phyloP scores from a whole-genome alignment of 106 monocot species.

The Acorus gramineus region DNA sequence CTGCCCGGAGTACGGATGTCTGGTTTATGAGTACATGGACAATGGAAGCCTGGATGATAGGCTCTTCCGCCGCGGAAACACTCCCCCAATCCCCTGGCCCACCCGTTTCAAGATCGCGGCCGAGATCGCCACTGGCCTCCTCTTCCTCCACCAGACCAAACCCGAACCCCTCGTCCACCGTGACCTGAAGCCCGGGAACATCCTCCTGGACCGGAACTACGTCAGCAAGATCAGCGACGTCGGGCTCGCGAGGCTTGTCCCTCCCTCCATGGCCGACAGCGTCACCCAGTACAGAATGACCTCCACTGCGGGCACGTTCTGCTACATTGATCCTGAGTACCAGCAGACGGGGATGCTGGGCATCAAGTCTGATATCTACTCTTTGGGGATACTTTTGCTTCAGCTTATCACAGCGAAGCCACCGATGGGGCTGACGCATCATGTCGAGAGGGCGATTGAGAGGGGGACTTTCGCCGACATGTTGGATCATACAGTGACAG shows the following conservation, averaged over 20 bases:
- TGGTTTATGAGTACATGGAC: constrained; percentile 85
- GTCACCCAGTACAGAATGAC: constrained; percentile 82
- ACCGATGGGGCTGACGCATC: constrained; percentile 77
- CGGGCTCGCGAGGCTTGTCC: constrained; percentile 65
- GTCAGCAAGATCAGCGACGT: constrained; percentile 82
- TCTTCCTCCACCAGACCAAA: constrained; percentile 76
- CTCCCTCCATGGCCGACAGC: constrained; percentile 46
- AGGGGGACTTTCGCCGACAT: constrained; percentile 42
- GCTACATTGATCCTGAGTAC: constrained; percentile 92
- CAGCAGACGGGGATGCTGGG: constrained; percentile 90
- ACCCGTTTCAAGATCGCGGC: constrained; percentile 68
- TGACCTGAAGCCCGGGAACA: constrained; percentile 77
- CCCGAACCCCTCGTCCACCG: constrained; percentile 83
- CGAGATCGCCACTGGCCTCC: constrained; percentile 62
- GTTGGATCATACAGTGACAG: constrained; percentile 22
- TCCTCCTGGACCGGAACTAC: constrained; percentile 65
- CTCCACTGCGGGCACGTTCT: constrained; percentile 75
- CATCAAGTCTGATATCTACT: constrained; percentile 75
- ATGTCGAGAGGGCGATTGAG: constrained; percentile 65
- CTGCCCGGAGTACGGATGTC: constrained; percentile 74
- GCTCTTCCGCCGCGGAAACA: constrained; percentile 55
- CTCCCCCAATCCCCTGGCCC: constrained; percentile 55
- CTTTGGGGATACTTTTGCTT: constrained; percentile 62
- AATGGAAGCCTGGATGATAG: constrained; percentile 75
- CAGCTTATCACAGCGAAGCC: constrained; percentile 75